phyloP scores from a whole-genome alignment of 2,329 filamentous ascomycete species.

The Periconia digitata region DNA sequence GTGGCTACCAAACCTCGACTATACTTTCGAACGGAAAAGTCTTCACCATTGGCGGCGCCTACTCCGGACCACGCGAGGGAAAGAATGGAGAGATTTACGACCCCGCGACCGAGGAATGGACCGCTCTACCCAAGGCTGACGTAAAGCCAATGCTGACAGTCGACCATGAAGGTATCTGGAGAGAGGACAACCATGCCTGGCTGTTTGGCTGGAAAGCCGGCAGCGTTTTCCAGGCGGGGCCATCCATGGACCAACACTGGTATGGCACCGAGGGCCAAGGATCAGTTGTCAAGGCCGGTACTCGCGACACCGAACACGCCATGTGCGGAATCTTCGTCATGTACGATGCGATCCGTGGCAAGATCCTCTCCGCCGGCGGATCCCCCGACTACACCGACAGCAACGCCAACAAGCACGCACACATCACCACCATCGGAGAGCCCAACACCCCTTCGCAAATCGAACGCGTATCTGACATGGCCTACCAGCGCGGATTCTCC shows the following conservation, averaged over 20 bases:
- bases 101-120: conserved; percentile 51
- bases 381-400: conserved; percentile 44
- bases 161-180: conserved; percentile 48
- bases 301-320: conserved; percentile 49
- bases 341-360: conserved; percentile 58
- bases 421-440: conserved; percentile 20
- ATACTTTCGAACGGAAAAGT: conserved; percentile 57
- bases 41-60: conserved; percentile 62
- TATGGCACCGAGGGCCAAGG: conserved; percentile 52
- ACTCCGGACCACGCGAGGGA: conserved; percentile 49
- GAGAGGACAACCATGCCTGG: conserved; percentile 59
- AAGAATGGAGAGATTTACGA: conserved; percentile 59
- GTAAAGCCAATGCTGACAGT: conserved; percentile 55
- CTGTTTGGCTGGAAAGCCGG: conserved; percentile 54
- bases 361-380: conserved; percentile 58
- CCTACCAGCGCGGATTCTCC: conserved; percentile 16
- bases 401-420: conserved; percentile 3
- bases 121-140: conserved; percentile 44
- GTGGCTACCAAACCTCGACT: conserved; percentile 59
- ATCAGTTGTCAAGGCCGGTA: conserved; percentile 45
- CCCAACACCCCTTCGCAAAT: conserved; percentile 14
- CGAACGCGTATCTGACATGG: conserved; percentile 15
- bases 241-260: conserved; percentile 60
- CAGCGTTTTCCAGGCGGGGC: conserved; percentile 58
- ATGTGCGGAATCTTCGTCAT: conserved; percentile 62